Percentiles rank a stretch among this genome's conserved stretches.
Evolutionary conservation across 257 asterid species (phyloP).

Genomic region (Capsicum baccatum): DNA sequence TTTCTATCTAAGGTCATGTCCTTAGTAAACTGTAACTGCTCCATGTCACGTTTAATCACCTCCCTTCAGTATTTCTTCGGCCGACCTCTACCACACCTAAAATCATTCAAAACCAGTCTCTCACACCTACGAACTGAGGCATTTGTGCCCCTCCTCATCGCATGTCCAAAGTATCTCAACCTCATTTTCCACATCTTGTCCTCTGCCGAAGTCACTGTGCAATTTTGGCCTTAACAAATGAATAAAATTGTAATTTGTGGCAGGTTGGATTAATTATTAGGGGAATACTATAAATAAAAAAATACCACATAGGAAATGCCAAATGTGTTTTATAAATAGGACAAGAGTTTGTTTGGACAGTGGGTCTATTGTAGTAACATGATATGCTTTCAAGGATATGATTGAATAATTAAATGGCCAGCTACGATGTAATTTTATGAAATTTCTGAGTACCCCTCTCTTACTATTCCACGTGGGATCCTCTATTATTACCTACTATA

Average conservation of each 20-base stretch:
- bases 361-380: constrained; percentile 40
- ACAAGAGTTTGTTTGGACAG: constrained; percentile 34
- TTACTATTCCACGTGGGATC: not conserved
- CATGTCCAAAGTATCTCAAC: too few relatives aligned
- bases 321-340: constrained; percentile 32
- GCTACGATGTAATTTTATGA: constrained; percentile 18
- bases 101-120: too few relatives aligned
- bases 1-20: too few relatives aligned
- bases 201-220: not conserved
- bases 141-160: too few relatives aligned
- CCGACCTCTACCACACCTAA: too few relatives aligned
- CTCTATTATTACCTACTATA: not conserved
- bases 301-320: constrained; percentile 36
- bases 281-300: constrained; percentile 21
- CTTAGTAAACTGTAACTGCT: too few relatives aligned
- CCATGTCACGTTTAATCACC: too few relatives aligned
- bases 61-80: too few relatives aligned
- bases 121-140: too few relatives aligned
- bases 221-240: not conserved
- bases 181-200: too few relatives aligned
- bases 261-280: constrained; percentile 23
- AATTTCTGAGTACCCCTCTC: not conserved
- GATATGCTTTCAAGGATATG: constrained; percentile 36
- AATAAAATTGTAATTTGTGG: not conserved
- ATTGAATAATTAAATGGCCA: constrained; percentile 35